Evolutionary conservation across 148 eudicot genomes (phyloP).

Genomic region (Fagopyrum tataricum): DNA sequence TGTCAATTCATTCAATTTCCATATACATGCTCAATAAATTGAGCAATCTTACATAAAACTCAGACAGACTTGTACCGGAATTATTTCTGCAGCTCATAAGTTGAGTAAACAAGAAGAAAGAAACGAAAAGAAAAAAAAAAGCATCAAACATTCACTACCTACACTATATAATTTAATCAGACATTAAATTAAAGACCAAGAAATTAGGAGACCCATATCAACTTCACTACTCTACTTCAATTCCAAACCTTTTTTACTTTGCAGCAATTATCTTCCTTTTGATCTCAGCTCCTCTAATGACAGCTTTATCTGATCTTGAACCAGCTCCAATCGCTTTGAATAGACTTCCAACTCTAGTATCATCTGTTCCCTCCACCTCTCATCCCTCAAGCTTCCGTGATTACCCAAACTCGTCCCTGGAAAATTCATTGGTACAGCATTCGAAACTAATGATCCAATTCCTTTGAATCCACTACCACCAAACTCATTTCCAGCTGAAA

Average conservation of each 20-base stretch:
- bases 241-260: background rate
- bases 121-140: background rate
- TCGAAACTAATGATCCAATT: conserved; percentile 22
- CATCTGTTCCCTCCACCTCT: conserved; percentile 90
- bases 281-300: conserved; percentile 81
- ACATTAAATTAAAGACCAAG: conserved; percentile 17
- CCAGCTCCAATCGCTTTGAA: conserved; percentile 87
- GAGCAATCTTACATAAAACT: conserved; percentile 29
- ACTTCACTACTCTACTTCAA: conserved; percentile 23
- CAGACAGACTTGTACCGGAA: conserved; percentile 22
- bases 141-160: conserved; percentile 26
- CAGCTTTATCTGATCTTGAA: conserved; percentile 83
- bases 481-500: conserved; percentile 20
- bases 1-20: conserved; percentile 28
- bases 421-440: conserved; percentile 35
- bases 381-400: conserved; percentile 40
- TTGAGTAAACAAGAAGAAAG: conserved; percentile 19
- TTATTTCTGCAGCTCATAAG: conserved; percentile 38
- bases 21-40: conserved; percentile 11
- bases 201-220: conserved; percentile 16
- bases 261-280: conserved; percentile 26
- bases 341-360: conserved; percentile 89
- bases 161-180: conserved; percentile 28
- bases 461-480: conserved; percentile 11
- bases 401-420: conserved; percentile 21